These are phyloP conservation scores for Candida dubliniensis DNA, from an alignment of 1,139 yeast genomes.

Conservation along the genomic window DNA sequence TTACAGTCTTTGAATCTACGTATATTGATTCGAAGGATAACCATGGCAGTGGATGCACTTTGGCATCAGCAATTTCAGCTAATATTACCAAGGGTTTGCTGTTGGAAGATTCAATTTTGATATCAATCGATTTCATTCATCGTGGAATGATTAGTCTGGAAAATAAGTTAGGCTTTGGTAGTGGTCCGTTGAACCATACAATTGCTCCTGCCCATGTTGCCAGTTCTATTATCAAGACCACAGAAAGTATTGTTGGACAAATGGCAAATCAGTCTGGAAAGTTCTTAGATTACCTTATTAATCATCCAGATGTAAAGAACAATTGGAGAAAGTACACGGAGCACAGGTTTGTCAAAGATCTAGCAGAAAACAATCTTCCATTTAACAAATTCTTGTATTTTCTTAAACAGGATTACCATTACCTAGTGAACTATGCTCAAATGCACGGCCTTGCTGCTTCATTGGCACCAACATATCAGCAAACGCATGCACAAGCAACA, in stretches of 20 bases:
- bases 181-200: constrained; percentile 74
- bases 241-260: constrained; percentile 3
- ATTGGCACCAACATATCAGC: constrained; percentile 56
- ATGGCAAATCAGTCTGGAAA: constrained; percentile 4
- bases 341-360: constrained; percentile 59
- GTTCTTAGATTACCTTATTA: constrained; percentile 46
- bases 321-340: constrained; percentile 60
- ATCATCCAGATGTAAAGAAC: constrained; percentile 55
- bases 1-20: constrained; percentile 50
- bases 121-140: constrained; percentile 66
- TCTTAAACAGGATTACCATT: constrained; percentile 71
- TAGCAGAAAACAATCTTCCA: constrained; percentile 56
- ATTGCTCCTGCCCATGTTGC: constrained; percentile 20
- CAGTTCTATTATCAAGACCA: constrained; percentile 11
- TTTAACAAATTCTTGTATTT: constrained; percentile 54
- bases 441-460: constrained; percentile 67
- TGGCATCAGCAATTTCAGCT: constrained; percentile 79
- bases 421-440: constrained; percentile 66
- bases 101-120: constrained; percentile 50
- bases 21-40: constrained; percentile 55
- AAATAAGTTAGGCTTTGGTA: constrained; percentile 52
- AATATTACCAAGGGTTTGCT: constrained; percentile 58
- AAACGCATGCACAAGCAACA: constrained; percentile 51
- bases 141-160: constrained; percentile 50
- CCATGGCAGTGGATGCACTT: constrained; percentile 92